Evolutionary conservation across 345 rosid genomes (phyloP).

Genomic region (Hirschfeldia incana): DNA sequence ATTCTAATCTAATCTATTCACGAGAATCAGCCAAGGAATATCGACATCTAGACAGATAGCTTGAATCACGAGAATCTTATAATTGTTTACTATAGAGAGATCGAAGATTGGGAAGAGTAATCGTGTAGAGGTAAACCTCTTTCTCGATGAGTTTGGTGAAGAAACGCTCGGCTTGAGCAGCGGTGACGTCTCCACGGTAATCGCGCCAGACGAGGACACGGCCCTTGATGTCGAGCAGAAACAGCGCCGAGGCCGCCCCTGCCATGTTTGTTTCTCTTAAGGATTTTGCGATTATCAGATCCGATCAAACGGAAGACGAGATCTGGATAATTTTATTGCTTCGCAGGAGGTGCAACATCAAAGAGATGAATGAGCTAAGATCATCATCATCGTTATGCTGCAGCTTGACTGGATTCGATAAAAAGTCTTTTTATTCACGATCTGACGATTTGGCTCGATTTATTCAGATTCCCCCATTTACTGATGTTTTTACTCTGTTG

Average conservation of each 20-base stretch:
- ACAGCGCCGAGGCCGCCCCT: slow-evolving; percentile 87
- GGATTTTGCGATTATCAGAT: slow-evolving; percentile 29
- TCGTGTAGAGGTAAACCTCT: slow-evolving; percentile 47
- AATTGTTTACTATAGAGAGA: not conserved
- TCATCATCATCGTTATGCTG: not conserved
- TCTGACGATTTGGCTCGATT: slow-evolving; percentile 23
- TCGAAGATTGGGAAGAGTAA: not conserved
- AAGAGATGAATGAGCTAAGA: slow-evolving; percentile 7
- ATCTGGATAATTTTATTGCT: slow-evolving; percentile 23
- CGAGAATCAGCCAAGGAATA: not conserved
- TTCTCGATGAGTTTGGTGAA: slow-evolving; percentile 83
- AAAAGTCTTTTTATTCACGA: slow-evolving; percentile 33
- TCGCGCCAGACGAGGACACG: slow-evolving; percentile 88
- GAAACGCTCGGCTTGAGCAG: slow-evolving; percentile 79
- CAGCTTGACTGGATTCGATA: slow-evolving; percentile 16
- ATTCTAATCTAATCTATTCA: not conserved
- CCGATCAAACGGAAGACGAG: slow-evolving; percentile 35
- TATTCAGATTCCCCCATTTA: not conserved
- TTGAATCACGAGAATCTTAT: not conserved
- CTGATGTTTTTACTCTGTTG: not conserved
- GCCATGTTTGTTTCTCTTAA: slow-evolving; percentile 45
- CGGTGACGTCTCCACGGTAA: slow-evolving; percentile 79
- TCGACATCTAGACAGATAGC: not conserved
- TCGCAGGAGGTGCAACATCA: slow-evolving; percentile 8
- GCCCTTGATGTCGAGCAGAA: slow-evolving; percentile 76